Evolutionary conservation across 148 eudicot genomes (phyloP), one percentile per base, ranked within the genome.

Genomic region (Talinum fruticosum): DNA sequence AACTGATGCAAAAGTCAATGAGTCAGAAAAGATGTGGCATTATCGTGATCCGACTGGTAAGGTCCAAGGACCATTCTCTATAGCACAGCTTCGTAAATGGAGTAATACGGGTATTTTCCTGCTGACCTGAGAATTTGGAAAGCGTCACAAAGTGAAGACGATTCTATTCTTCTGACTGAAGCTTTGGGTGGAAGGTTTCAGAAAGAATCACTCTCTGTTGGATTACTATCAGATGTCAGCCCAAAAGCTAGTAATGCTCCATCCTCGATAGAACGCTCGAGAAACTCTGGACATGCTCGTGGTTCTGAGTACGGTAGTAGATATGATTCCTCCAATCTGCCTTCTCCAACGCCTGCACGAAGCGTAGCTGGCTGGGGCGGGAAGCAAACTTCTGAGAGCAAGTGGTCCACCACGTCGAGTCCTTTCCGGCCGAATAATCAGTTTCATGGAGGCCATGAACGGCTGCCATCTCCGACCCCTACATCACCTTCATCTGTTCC

Each of bases 31-130:
- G 37, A 77, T 83, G 21, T 96, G 99, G 99, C 87, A 90, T 82
- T 96, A 96, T 77, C 75, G 88, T 78, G 99, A 96, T 82, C 99
- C 99, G 7, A 72, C 92, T 57, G 92, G 90, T 78, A 96, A 96
- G 86, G 84, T 86, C 61, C 99, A 96, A 90, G 99, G 99, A 32
- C 99, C 99, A 54, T 96, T 96, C 83, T 91, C 98, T 26, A 80
- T 96, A 82, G 81, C 85, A 6, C 98, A 93, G 87, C 84, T 96
- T 72, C 91, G 97, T 49, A 96, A 93, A 85, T 96, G 99, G 99
- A 96, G 82, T 72, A 93, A 85, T 74, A 91, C 84, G 13, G 98
- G 53, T 96, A 90, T 80, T 96, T 96, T 61, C 99, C 99, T 47
- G 86, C 82, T 59, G 91, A 87, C 77, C 76, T 96, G 71, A 86